Base-by-base conservation (phyloP, 1,139 yeast species). In the Zygotorulaspora mrakii region DNA sequence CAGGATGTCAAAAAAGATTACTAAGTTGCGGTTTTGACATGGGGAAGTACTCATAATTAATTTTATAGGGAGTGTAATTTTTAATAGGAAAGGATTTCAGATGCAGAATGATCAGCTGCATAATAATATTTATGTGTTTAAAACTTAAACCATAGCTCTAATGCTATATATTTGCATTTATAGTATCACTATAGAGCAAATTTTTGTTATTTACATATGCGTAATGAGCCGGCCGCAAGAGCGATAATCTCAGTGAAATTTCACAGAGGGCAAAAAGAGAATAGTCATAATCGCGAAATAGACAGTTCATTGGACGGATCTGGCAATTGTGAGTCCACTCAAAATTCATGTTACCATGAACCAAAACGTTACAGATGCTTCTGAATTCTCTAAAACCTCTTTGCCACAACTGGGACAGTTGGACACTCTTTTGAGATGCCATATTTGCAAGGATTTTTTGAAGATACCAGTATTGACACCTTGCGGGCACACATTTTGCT, bases 401-500 rank as follows among this genome's bases (percentile, higher is more conserved):
- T 54, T 81, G 4, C 88, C 95, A 5, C 65, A 62, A 17, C 59
- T 88, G 8, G 55, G 71, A 2, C 79, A 74, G 36, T 64, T 89
- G 5, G 96, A 89, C 49, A 70, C 84, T 2, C 68, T 82, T 12
- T 69, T 88, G 42, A 62, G 95, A 55, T 91, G 98, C 56, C 88
- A 82, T 53, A 83, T 91, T n/a, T 91, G 98, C 61, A 87, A 89
- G 57, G 96, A 88, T 46, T 77, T 82, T 49, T 69, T 85, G 46
- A 71, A 67, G 32, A 89, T 94, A 0, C 97, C 98, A 1, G 88
- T 87, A 40, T 67, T 84, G 31, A 85, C 96, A 1, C 73, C 82
- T 5, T 89, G 97, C 65, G 82, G 85, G 34, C 97, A 91, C 59
- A 82, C 94, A 0, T 91, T 88, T 59, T 91, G 98, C 61, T 87